A percentile compares a stretch with the other conserved stretches of the same genome.
Conservation (phyloP, 2,329 filamentous ascomycete species). For the Diaporthe sp. region DNA sequence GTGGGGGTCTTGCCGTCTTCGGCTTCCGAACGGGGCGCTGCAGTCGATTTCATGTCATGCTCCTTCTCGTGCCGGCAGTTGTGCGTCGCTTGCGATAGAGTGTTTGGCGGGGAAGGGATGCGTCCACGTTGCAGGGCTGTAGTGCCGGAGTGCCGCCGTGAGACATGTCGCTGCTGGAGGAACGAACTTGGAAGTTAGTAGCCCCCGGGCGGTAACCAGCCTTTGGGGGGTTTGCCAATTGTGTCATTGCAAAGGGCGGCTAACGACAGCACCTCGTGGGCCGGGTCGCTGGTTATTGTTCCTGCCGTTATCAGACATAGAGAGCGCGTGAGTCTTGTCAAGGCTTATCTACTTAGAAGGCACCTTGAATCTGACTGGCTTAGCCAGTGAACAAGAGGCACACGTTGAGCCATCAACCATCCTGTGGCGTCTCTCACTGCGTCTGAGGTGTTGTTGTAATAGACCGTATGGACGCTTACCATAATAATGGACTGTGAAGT, state of each 20-base stretch:
- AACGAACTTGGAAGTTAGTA: background rate
- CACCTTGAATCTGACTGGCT: background rate
- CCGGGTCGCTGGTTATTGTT: background rate
- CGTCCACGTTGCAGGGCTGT: slow-evolving; percentile 1
- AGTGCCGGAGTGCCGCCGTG: background rate
- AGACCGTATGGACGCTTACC: background rate
- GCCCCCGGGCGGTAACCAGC: background rate
- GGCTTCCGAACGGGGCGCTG: background rate
- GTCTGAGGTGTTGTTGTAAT: background rate
- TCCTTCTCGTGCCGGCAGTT: background rate
- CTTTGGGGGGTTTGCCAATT: background rate
- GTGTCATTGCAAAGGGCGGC: background rate
- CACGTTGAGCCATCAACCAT: background rate
- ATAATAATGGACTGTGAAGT: too few species aligned
- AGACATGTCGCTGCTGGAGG: background rate
- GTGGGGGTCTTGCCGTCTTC: background rate
- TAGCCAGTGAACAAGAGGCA: background rate
- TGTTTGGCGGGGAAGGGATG: background rate
- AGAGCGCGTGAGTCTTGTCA: background rate
- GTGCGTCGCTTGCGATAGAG: background rate
- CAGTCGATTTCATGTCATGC: background rate
- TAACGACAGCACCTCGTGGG: background rate
- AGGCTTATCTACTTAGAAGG: background rate
- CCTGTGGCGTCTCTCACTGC: too few species aligned
- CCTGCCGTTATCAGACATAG: background rate